phyloP scores from a whole-genome alignment of 2,329 filamentous ascomycete genomes.

The Scytalidium sp. region DNA sequence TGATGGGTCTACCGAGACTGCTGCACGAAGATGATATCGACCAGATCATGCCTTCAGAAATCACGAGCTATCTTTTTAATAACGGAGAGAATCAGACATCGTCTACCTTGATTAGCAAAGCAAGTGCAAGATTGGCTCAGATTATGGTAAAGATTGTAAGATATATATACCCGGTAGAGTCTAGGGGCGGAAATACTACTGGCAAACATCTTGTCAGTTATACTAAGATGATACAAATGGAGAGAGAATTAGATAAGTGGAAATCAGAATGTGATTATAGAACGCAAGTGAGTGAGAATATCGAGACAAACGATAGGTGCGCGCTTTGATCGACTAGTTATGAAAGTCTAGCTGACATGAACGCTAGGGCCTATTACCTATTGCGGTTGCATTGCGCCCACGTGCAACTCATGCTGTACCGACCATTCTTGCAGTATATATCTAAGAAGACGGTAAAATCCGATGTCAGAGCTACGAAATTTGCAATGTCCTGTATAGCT shows the following conservation, averaged over 20 bases:
- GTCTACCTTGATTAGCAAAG: conserved; percentile 61
- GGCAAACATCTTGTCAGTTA: conserved; percentile 2
- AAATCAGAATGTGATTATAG: neutral
- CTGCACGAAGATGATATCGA: conserved; percentile 62
- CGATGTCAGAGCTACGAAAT: conserved; percentile 67
- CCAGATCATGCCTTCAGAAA: conserved; percentile 58
- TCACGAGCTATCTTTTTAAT: conserved; percentile 37
- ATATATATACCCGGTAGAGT: conserved; percentile 59
- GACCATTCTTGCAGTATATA: conserved; percentile 79
- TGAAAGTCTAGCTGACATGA: neutral
- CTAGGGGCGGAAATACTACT: conserved; percentile 36
- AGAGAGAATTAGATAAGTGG: neutral
- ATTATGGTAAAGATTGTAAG: conserved; percentile 60
- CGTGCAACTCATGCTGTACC: conserved; percentile 74
- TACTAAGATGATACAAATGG: neutral
- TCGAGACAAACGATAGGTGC: neutral
- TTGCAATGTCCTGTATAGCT: conserved; percentile 53
- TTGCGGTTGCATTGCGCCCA: conserved; percentile 76
- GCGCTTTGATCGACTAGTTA: neutral
- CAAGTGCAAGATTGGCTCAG: conserved; percentile 57
- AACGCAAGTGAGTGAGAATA: neutral
- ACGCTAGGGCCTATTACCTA: conserved; percentile 61
- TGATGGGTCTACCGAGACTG: conserved; percentile 60
- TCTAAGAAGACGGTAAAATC: conserved; percentile 60
- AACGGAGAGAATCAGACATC: conserved; percentile 56